A percentile compares a stretch with the other conserved stretches of the same genome.
phyloP scores from a whole-genome alignment of 257 asterid genomes.

The Nicotiana undulata region DNA sequence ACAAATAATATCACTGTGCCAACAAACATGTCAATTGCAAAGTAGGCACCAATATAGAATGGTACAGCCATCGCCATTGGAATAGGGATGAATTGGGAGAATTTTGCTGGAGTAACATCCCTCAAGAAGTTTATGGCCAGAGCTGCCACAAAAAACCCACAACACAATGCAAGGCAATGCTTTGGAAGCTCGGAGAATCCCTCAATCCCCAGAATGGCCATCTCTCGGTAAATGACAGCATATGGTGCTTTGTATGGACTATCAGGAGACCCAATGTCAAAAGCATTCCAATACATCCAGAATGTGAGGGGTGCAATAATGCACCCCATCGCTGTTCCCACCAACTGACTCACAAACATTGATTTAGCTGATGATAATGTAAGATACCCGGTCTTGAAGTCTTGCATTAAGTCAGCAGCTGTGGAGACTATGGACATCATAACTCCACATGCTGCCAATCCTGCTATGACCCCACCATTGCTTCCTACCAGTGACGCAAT shows the following conservation, averaged over 20 bases:
- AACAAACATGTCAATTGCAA: slow-evolving; percentile 92
- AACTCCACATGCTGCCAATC: slow-evolving; percentile 90
- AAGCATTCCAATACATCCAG: slow-evolving; percentile 89
- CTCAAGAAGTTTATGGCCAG: slow-evolving; percentile 55
- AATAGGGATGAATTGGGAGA: slow-evolving; percentile 70
- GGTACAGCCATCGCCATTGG: slow-evolving; percentile 99
- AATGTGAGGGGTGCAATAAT: slow-evolving; percentile 93
- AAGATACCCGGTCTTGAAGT: slow-evolving; percentile 82
- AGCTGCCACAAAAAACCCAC: slow-evolving; percentile 73
- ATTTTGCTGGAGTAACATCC: slow-evolving; percentile 46
- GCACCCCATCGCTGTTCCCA: slow-evolving; percentile 96
- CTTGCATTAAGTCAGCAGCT: slow-evolving; percentile 96
- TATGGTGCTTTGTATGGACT: slow-evolving; percentile 96
- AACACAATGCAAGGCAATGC: slow-evolving; percentile 73
- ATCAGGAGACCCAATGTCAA: slow-evolving; percentile 85
- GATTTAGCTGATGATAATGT: slow-evolving; percentile 88
- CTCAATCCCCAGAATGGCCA: slow-evolving; percentile 90
- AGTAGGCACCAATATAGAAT: slow-evolving; percentile 88
- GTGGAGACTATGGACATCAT: slow-evolving; percentile 97
- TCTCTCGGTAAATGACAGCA: slow-evolving; percentile 81
- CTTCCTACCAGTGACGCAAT: slow-evolving; percentile 80
- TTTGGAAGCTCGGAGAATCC: slow-evolving; percentile 92
- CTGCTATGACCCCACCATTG: slow-evolving; percentile 83
- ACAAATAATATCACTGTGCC: slow-evolving; percentile 76
- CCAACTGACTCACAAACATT: slow-evolving; percentile 86